Evolutionary conservation across 2,329 filamentous ascomycete genomes (phyloP).

Genomic region (Fusarium sublunatum): DNA sequence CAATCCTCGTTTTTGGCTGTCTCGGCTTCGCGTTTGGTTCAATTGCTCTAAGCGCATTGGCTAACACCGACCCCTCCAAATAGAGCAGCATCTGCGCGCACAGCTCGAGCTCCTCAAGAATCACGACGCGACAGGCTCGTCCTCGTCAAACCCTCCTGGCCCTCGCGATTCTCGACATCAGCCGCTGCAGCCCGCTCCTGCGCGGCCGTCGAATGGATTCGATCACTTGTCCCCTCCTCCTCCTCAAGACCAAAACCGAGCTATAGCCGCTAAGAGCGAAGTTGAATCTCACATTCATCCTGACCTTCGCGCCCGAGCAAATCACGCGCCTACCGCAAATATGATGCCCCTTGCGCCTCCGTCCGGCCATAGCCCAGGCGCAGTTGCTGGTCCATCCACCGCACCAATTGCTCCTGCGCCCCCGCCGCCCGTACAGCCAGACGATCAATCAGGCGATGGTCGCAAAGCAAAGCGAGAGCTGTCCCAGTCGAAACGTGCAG

Average conservation of each 20-base stretch:
- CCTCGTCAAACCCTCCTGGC: conserved; percentile 44
- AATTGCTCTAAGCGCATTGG: conserved; percentile 31
- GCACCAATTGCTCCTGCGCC: conserved; percentile 50
- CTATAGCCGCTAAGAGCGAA: conserved; percentile 52
- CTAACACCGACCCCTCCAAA: conserved; percentile 42
- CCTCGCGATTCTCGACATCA: conserved; percentile 48
- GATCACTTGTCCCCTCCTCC: conserved; percentile 52
- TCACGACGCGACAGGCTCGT: conserved; percentile 52
- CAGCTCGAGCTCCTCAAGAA: conserved; percentile 59
- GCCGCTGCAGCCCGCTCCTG: conserved; percentile 46
- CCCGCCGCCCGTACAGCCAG: conserved; percentile 39
- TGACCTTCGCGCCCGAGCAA: conserved; percentile 55
- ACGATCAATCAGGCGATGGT: conserved; percentile 59
- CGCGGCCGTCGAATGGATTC: conserved; percentile 59
- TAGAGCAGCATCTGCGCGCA: conserved; percentile 58
- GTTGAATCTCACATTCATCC: conserved; percentile 62
- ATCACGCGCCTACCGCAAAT: conserved; percentile 46
- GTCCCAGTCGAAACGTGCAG: conserved; percentile 94
- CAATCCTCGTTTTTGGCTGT: conserved; percentile 21
- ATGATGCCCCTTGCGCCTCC: conserved; percentile 56
- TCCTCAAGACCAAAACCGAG: conserved; percentile 50
- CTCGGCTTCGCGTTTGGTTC: conserved; percentile 22
- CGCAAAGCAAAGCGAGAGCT: conserved; percentile 89
- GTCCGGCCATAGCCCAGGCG: conserved; percentile 48
- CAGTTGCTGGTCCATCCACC: conserved; percentile 44